phyloP scores from a whole-genome alignment of 1,284 basidiomycete genomes.

The Apiotrichum porosum region DNA sequence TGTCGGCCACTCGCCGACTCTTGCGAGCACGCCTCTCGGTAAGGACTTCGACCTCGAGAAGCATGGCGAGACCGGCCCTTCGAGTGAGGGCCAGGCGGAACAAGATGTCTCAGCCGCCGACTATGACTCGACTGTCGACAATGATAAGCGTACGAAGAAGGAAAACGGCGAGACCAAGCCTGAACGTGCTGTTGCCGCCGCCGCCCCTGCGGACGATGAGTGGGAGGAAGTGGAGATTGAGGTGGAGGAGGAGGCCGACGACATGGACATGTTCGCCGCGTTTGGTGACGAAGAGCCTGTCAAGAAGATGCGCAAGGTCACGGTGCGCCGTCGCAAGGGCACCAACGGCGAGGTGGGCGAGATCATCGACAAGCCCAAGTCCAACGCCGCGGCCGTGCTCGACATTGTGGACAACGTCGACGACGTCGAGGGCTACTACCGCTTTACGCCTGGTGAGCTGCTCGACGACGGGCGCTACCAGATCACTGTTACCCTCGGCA shows the following conservation, averaged over 20 bases:
- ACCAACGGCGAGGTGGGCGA: conserved; percentile 67
- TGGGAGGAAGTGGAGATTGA: conserved; percentile 58
- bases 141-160: conserved; percentile 41
- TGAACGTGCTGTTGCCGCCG: not conserved
- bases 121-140: conserved; percentile 59
- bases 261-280: conserved; percentile 89
- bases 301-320: conserved; percentile 53
- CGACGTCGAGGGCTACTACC: conserved; percentile 94
- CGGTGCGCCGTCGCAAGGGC: conserved; percentile 51
- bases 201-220: conserved; percentile 19
- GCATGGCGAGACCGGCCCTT: conserved; percentile 15
- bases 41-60: conserved; percentile 42
- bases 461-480: conserved; percentile 90
- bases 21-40: conserved; percentile 34
- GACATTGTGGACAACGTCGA: conserved; percentile 38
- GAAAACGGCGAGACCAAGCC: not conserved
- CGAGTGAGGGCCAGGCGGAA: conserved; percentile 7
- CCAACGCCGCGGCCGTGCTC: conserved; percentile 49
- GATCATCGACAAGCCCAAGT: conserved; percentile 60
- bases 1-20: conserved; percentile 24
- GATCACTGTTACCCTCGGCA: conserved; percentile 88
- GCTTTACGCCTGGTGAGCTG: conserved; percentile 88
- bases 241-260: conserved; percentile 58
- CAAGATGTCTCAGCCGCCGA: conserved; percentile 68
- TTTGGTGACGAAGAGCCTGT: conserved; percentile 55